Conservation (phyloP, 345 rosid genomes). For the Hibiscus tridactylites region DNA sequence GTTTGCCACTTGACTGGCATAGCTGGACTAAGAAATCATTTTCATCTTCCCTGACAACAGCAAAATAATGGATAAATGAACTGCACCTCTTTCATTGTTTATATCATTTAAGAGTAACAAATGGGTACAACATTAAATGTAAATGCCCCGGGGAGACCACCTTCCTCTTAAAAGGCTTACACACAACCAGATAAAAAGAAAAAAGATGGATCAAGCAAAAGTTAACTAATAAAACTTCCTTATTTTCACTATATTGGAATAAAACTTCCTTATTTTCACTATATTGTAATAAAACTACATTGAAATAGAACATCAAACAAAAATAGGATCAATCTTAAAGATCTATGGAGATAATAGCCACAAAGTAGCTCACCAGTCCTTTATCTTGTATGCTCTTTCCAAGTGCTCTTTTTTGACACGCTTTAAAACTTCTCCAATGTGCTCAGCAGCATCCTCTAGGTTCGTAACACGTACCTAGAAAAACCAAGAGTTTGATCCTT, state of each 20-base stretch:
- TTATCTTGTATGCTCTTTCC: conserved; percentile 78
- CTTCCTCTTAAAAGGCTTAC: background rate
- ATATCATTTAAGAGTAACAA: background rate
- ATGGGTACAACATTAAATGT: background rate
- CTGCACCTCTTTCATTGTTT: background rate
- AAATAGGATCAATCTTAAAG: too few relatives aligned
- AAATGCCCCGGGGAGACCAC: background rate
- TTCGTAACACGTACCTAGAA: conserved; percentile 79
- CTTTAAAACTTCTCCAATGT: conserved; percentile 78
- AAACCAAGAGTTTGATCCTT: background rate
- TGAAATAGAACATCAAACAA: background rate
- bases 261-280: background rate
- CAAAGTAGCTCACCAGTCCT: conserved; percentile 46
- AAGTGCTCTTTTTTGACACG: conserved; percentile 88
- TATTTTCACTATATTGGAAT: background rate
- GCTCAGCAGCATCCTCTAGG: conserved; percentile 81
- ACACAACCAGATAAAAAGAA: background rate
- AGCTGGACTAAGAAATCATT: conserved; percentile 78
- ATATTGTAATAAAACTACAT: background rate
- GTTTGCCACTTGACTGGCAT: conserved; percentile 69
- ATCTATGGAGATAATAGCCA: background rate
- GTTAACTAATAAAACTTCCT: background rate
- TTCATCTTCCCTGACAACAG: conserved; percentile 68
- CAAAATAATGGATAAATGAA: background rate
- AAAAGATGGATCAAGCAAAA: background rate